Evolutionary conservation across 768 basidiomycete species (phyloP).

Genomic region (Cyathus striatus): DNA sequence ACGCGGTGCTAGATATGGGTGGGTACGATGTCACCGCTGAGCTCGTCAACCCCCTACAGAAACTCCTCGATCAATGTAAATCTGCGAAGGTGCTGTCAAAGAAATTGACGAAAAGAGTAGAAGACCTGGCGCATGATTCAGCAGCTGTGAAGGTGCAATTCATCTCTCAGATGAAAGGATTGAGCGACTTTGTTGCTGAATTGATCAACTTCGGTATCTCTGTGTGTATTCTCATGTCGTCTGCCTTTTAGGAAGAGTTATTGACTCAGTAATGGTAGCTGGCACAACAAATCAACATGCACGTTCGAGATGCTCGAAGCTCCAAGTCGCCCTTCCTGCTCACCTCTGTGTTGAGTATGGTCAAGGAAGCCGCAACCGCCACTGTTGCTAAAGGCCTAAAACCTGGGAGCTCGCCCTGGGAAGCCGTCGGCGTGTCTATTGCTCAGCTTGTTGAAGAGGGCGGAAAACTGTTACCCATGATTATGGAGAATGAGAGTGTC

Average conservation of each 20-base stretch:
- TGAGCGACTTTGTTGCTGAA: slow-evolving; percentile 72
- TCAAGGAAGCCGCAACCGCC: slow-evolving; percentile 66
- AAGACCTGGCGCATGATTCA: slow-evolving; percentile 71
- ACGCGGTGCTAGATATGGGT: slow-evolving; percentile 68
- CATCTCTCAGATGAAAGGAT: slow-evolving; percentile 63
- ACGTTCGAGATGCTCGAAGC: slow-evolving; percentile 75
- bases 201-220: slow-evolving; percentile 90
- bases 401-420: slow-evolving; percentile 69
- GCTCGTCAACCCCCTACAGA: slow-evolving; percentile 78
- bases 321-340: slow-evolving; percentile 79
- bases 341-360: slow-evolving; percentile 60
- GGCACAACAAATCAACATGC: slow-evolving; percentile 84
- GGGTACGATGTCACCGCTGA: slow-evolving; percentile 71
- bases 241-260: not conserved
- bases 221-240: slow-evolving; percentile 33
- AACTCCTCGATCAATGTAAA: slow-evolving; percentile 76
- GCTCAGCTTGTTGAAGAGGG: slow-evolving; percentile 67
- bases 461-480: slow-evolving; percentile 61
- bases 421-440: slow-evolving; percentile 67
- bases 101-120: slow-evolving; percentile 86
- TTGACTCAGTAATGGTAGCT: slow-evolving; percentile 43
- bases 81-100: slow-evolving; percentile 75
- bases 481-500: slow-evolving; percentile 72
- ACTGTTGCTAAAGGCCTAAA: slow-evolving; percentile 66
- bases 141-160: slow-evolving; percentile 68